Conservation (phyloP, 106 monocot species). For the Allium fistulosum region DNA sequence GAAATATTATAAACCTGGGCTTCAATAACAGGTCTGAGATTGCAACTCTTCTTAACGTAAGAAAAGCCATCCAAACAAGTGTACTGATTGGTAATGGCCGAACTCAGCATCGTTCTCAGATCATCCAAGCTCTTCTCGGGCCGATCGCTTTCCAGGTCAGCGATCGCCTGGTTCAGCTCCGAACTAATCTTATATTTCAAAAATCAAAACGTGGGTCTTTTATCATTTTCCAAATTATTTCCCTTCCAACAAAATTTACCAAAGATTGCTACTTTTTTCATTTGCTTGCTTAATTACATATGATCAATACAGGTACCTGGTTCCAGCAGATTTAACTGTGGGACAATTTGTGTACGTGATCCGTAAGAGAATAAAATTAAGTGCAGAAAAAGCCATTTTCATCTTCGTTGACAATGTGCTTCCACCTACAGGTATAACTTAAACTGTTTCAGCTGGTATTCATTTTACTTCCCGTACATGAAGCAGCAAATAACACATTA, state of each 20-base stretch:
- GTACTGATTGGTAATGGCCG: conserved; percentile 82
- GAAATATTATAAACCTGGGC: conserved; percentile 29
- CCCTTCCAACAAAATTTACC: too few relatives aligned
- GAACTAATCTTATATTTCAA: conserved; percentile 6
- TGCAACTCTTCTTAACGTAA: conserved; percentile 12
- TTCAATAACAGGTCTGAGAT: conserved; percentile 26
- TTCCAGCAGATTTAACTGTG: conserved; percentile 85
- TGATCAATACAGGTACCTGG: conserved; percentile 50
- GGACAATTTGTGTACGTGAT: conserved; percentile 98
- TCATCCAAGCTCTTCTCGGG: conserved; percentile 15
- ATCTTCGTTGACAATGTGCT: conserved; percentile 87
- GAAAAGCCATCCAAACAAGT: conserved; percentile 84
- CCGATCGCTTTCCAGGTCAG: conserved; percentile 16
- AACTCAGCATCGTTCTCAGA: conserved; percentile 58
- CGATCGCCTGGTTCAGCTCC: conserved; percentile 21
- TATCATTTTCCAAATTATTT: too few relatives aligned
- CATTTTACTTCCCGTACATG: neutral
- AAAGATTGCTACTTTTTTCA: too few relatives aligned
- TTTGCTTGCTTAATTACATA: neutral
- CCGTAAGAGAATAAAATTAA: conserved; percentile 88
- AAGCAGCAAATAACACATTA: neutral
- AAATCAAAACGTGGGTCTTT: too few relatives aligned
- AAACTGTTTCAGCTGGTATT: neutral
- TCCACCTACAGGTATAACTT: conserved; percentile 69
- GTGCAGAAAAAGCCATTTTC: conserved; percentile 93